Base-by-base conservation (phyloP, 768 basidiomycete species). In the Phylloporus scabripes region DNA sequence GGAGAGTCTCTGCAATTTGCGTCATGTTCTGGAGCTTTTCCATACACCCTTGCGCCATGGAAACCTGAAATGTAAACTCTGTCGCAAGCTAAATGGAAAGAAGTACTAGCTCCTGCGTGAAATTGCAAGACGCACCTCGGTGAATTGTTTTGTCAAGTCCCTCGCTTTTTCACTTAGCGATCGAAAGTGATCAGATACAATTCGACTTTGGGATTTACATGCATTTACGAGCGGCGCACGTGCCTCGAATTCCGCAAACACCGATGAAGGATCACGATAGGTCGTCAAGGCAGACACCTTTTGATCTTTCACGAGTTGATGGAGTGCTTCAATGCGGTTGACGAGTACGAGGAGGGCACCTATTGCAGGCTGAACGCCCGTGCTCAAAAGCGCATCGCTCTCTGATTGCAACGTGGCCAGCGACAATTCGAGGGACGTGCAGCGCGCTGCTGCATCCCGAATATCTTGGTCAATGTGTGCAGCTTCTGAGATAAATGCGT, bases 61-160 rank as follows among this genome's bases (percentile, higher is more conserved):
- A 0, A 6, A 53, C n/a, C 26, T 57, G 37, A 32, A 48, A 57
- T 5, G 50, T 57, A 14, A 57, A 32, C 23, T 52, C 55, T 1
- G 55, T 57, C 17, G 50, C 37, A 26, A 57, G 44, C 55, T 57
- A 28, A 24, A 12, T 5, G 5, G 18, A n/a, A 12, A 20, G 20
- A 38, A 29, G 28, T 7, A 10, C 6, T 29, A 11, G 7, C 28
- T 11, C 28, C 5, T 11, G 28, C 9, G 11, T 10, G 28, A 10
- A 29, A 11, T 7, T 1, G 28, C 28, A 29, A 10, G 28, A n/a
- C 48, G 12, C 8, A 57, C 55, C 43, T 56, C 43, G 5, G 29
- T 48, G 29, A 26, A 57, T 12, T 10, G 23, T 23, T 43, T 17
- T 12, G 49, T 56, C 54, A 56, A 15, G 5, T 46, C 11, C 11